Evolutionary conservation across 1,139 yeast genomes (phyloP), one percentile per base, ranked within the genome.

Genomic region (Protomyces gravidus): DNA sequence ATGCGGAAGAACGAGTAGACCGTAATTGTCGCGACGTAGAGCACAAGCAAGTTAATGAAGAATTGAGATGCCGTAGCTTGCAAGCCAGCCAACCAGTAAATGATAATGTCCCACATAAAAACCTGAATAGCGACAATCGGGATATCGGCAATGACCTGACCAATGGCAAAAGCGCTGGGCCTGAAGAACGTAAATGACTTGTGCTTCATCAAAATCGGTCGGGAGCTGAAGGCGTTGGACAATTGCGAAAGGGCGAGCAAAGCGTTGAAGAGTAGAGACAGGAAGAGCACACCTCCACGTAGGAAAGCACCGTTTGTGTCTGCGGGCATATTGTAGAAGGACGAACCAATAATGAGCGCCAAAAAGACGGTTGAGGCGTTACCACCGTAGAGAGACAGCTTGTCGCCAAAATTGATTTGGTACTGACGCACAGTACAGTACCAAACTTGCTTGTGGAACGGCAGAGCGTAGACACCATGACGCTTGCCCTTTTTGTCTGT

Each of bases 131-230:
- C 57, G 69, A 86, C 84, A 39, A 80, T 74, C 0, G 94, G 94
- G 62, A 85, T 67, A 66, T 85, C 89, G 2, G 88, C 80, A 17
- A 85, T 66, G 55, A 85, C 78, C 7, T 87, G 81, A 0, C 89
- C 86, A 23, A 85, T 67, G 0, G 92, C 88, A 66, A 85, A 88
- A 1, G 89, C 88, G 60, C 88, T 78, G 7, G 92, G 90, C 63
- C 84, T 87, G 68, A 85, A 86, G 59, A 86, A 71, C 0, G 89
- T 88, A 70, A 81, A 86, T 46, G 81, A 78, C 69, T 83, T 84
- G 67, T 87, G 95, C 69, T 88, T 87, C 70, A 85, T 90, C 28
- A 85, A 86, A 64, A 87, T 80, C 2, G 86, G 83, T 68, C 95
- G 80, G n/a, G 88, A 84, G 68, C 84, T 89, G 66, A 77, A 81